A percentile compares a stretch with the other conserved stretches of the same genome.
These are phyloP conservation scores for Populus ilicifolia DNA, from an alignment of 345 rosid species.

Conservation along the genomic window DNA sequence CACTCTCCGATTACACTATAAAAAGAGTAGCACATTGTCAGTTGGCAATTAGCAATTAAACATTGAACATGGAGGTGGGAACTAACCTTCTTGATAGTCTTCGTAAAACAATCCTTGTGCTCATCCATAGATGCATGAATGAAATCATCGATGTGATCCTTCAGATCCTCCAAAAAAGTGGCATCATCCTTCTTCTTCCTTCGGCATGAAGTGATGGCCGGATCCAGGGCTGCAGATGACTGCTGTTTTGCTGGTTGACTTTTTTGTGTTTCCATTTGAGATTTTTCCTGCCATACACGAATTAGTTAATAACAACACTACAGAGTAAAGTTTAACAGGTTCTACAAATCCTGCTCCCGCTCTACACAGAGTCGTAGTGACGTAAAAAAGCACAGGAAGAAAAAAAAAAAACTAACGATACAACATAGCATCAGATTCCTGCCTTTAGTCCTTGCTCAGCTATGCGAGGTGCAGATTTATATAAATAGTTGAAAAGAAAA, in stretches of 20 bases:
- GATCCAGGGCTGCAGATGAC: slow-evolving; percentile 9
- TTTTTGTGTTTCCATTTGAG: slow-evolving; percentile 1
- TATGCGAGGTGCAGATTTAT: too few species aligned
- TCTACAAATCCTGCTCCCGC: too few species aligned
- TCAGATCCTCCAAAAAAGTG: slow-evolving; percentile 71
- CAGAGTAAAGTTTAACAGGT: too few species aligned
- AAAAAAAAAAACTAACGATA: too few species aligned
- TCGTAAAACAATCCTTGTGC: slow-evolving; percentile 73
- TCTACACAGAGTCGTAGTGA: too few species aligned
- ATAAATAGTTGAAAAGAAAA: too few species aligned
- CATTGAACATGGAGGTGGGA: background rate
- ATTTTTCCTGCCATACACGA: too few species aligned
- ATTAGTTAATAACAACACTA: too few species aligned
- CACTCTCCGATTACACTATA: background rate
- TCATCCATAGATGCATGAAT: slow-evolving; percentile 82
- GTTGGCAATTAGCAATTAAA: background rate
- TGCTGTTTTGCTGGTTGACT: background rate
- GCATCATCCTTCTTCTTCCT: slow-evolving; percentile 69
- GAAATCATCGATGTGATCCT: slow-evolving; percentile 85
- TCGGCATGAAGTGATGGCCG: slow-evolving; percentile 49
- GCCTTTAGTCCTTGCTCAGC: too few species aligned
- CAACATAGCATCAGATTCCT: too few species aligned
- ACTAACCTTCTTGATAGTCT: slow-evolving; percentile 66
- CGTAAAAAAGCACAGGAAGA: too few species aligned
- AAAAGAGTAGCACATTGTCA: background rate